Evolutionary conservation across 345 rosid species (phyloP), one percentile per base, ranked within the genome.

Genomic region (Alliaria petiolata): DNA sequence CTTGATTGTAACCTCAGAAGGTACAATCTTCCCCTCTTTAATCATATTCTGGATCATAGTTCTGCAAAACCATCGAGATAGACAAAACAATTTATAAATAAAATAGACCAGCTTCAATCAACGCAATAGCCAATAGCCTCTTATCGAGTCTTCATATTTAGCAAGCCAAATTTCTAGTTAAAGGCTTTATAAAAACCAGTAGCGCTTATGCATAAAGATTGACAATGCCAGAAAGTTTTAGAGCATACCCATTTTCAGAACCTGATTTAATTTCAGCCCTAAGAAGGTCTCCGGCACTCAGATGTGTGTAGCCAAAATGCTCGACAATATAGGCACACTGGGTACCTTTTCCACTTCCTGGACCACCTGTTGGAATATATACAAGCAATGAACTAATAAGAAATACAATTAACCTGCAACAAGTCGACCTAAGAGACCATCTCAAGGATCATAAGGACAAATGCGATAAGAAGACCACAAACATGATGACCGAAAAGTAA

Each of bases 311-410:
- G 12, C 88, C 89, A 80, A 60, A 92, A 66, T 85, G 79, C 39
- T 83, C 38, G 2, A 85, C 89, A 54, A 92, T 89, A 58, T 84
- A 87, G 14, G 83, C 86, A 80, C 98, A 87, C 60, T 89, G 98
- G 5, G 96, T 89, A 45, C 96, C 98, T 74, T 89, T 92, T 63
- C 95, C 96, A 76, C 96, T 88, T 36, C 95, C 98, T 0, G 98
- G 98, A 58, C 98, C 98, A 81, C 98, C 97, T 93, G 82, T 53
- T 70, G 38, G 55, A 70, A 62, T 61, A 28, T 73, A 72, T 36
- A 36, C 20, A 50, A 66, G 19, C 46, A 33, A 55, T n/a, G 62
- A 38, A 30, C 59, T 54, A 46, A 69, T 7, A 40, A 34, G 38
- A 51, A 36, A 50, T 46, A 62, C 34, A 60, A 8, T 19, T 3